Conservation (phyloP, 305 asterid genomes). For the Caryopteris hybrid region DNA sequence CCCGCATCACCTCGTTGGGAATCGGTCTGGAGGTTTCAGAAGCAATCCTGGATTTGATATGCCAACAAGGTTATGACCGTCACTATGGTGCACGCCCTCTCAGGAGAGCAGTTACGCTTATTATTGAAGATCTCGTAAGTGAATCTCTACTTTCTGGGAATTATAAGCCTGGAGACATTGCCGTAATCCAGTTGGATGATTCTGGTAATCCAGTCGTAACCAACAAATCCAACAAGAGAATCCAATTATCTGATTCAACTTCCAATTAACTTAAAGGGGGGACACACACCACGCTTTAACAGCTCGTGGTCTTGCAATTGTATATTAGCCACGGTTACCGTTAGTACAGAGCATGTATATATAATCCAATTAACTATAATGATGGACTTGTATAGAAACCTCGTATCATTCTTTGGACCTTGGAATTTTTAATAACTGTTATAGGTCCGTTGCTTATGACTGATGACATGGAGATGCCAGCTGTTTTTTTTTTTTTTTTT, state of each 20-base stretch:
- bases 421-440: not conserved
- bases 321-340: slow-evolving; percentile 16
- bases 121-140: slow-evolving; percentile 74
- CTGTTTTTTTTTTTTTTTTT: too few relatives aligned
- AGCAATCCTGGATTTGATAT: slow-evolving; percentile 61
- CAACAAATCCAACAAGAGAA: slow-evolving; percentile 43
- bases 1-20: slow-evolving; percentile 61
- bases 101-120: slow-evolving; percentile 72
- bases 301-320: slow-evolving; percentile 2
- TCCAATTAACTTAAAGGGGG: slow-evolving; percentile 30
- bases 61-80: slow-evolving; percentile 86
- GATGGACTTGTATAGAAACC: slow-evolving; percentile 8
- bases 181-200: slow-evolving; percentile 60
- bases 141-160: slow-evolving; percentile 78
- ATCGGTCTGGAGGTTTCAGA: slow-evolving; percentile 79
- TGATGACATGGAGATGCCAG: too few relatives aligned
- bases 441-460: too few relatives aligned
- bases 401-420: slow-evolving; percentile 20
- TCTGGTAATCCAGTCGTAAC: slow-evolving; percentile 68
- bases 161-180: slow-evolving; percentile 65
- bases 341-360: slow-evolving; percentile 27
- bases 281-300: not conserved
- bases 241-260: slow-evolving; percentile 59
- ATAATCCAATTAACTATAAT: slow-evolving; percentile 10
- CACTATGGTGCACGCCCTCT: slow-evolving; percentile 95